A percentile compares a stretch with the other conserved stretches of the same genome.
Evolutionary conservation across 352 stramenopile species (phyloP).

Genomic region (Bremia lactucae): DNA sequence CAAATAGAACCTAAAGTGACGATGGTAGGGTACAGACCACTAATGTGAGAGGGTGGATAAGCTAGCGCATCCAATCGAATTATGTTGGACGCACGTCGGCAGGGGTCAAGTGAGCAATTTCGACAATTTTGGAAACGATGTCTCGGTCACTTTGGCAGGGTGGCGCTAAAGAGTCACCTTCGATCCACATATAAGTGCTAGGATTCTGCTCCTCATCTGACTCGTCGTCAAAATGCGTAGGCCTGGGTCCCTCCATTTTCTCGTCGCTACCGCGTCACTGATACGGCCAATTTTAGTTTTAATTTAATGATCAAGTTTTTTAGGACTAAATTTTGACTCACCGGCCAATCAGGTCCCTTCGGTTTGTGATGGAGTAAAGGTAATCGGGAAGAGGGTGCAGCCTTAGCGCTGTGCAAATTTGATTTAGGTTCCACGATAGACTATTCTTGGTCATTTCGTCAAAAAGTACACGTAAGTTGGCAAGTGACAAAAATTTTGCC

Average conservation of each 20-base stretch:
- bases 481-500: no score
- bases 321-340: no score
- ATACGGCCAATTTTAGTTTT: no score
- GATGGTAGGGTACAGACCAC: background rate
- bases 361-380: no score
- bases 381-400: no score
- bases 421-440: no score
- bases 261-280: no score
- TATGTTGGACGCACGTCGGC: conserved; percentile 27
- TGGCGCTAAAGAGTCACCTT: conserved; percentile 47
- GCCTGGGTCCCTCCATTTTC: conserved; percentile 13
- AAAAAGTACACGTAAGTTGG: no score
- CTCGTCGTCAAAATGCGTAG: conserved; percentile 21
- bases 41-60: conserved; percentile 1
- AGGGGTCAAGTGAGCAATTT: conserved; percentile 29
- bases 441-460: no score
- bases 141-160: conserved; percentile 49
- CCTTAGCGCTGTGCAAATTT: no score
- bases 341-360: no score
- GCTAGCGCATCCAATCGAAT: background rate
- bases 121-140: conserved; percentile 44
- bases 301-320: no score
- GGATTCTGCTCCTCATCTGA: conserved; percentile 33
- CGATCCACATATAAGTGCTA: conserved; percentile 48
- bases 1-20: conserved; percentile 27